Base-by-base conservation (phyloP, 257 asterid genomes). In the Paulownia fortunei region DNA sequence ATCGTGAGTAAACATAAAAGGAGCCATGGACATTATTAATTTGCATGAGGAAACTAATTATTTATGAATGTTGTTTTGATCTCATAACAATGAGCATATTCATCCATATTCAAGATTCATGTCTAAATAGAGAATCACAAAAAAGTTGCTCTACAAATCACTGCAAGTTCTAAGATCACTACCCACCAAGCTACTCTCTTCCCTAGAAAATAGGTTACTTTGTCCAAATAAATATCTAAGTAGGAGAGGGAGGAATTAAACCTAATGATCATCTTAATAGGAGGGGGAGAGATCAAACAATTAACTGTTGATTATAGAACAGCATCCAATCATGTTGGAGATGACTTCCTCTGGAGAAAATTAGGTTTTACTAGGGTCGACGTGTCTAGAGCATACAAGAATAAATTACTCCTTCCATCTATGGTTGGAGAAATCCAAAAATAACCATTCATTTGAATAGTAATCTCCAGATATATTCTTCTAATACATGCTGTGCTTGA, bases 141-240 rank as follows among this genome's bases (percentile, higher is more conserved):
- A 30, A 30, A 30, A 30, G 2, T 30, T 30, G 2, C 4, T 11
- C 26, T 27, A 69, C 21, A 46, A 69, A 69, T 46, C 42, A 54
- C 34, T 26, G 52, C 66, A 54, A 18, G 36, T 71, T 54, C 52
- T 51, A 70, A 49, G 47, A 32, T 70, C 63, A 30, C 34, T 70
- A 30, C 18, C 12, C 30, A 16, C 52, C 21, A 34, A 70, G 64
- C 47, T 49, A n/a, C 49, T 32, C 30, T 51, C 18, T 70, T 70
- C 34, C 26, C 49, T 0, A 47, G 13, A 47, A 47, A 24, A 63
- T 0, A 16, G 7, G 26, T 46, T 44, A 34, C 8, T 27, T 36
- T 26, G 42, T 49, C 51, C 76, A 6, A 70, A 19, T 70, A 6
- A 8, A 67, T 18, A 44, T 3, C 8, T 4, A 30, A 56, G 4